Evolutionary conservation across 768 basidiomycete genomes (phyloP).

Genomic region (Lactarius hengduanensis): DNA sequence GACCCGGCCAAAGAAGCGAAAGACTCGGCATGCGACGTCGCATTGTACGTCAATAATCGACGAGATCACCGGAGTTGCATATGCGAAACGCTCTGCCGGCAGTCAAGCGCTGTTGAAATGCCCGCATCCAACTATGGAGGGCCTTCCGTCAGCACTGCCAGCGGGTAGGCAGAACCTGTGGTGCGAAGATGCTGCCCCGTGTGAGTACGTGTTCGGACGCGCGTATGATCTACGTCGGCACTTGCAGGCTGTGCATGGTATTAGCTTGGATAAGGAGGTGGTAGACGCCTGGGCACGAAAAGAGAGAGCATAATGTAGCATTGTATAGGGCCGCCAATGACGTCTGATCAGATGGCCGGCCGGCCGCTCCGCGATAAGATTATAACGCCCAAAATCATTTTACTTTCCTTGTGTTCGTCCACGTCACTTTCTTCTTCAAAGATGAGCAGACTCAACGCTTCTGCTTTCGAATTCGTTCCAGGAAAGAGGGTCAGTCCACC

Average conservation of each 20-base stretch:
- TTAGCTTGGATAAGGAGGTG: conserved; percentile 58
- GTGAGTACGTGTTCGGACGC: conserved; percentile 73
- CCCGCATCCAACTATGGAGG: conserved; percentile 55
- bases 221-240: conserved; percentile 89
- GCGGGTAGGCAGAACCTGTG: conserved; percentile 13
- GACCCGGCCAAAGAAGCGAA: conserved; percentile 12
- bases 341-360: not conserved
- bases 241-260: conserved; percentile 62
- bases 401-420: not conserved
- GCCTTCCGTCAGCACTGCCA: conserved; percentile 4
- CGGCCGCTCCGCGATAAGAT: conserved; percentile 17
- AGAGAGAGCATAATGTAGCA: conserved; percentile 34
- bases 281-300: conserved; percentile 54
- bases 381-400: not conserved
- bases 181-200: conserved; percentile 34
- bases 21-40: not conserved
- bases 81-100: conserved; percentile 46
- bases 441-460: conserved; percentile 86
- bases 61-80: conserved; percentile 66
- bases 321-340: not conserved
- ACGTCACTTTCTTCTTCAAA: not conserved
- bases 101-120: conserved; percentile 49
- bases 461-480: conserved; percentile 84
- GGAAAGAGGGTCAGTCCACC: conserved; percentile 53
- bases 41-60: conserved; percentile 30